Percentiles rank a stretch among this genome's conserved stretches.
Evolutionary conservation across 1,284 basidiomycete genomes (phyloP).

Genomic region (Ustilago shanxiensis): DNA sequence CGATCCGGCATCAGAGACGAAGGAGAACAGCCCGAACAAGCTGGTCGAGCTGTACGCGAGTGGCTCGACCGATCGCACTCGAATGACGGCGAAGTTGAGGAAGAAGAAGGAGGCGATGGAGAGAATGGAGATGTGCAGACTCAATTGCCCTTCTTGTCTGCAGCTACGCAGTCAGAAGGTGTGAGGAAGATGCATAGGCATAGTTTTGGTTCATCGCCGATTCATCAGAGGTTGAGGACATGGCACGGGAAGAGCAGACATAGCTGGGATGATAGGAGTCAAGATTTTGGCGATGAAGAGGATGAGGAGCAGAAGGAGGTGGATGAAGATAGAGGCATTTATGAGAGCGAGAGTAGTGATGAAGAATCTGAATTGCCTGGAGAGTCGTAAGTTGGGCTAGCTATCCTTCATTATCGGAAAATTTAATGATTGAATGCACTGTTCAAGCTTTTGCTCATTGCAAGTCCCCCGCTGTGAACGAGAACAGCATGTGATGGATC

Average conservation of each 20-base stretch:
- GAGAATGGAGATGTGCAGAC: conserved; percentile 2
- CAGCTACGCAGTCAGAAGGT: conserved; percentile 14
- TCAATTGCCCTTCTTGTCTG: conserved; percentile 32
- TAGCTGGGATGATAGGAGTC: conserved; percentile 61
- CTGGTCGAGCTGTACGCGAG: conserved; percentile 22
- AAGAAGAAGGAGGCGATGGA: background rate
- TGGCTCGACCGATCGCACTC: conserved; percentile 36
- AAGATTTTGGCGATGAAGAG: conserved; percentile 70
- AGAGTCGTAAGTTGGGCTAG: background rate
- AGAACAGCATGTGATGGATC: background rate
- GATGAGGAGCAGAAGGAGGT: conserved; percentile 64
- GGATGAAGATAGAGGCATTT: conserved; percentile 22
- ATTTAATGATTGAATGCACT: background rate
- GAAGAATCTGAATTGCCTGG: conserved; percentile 20
- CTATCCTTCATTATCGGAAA: background rate
- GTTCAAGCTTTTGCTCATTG: background rate
- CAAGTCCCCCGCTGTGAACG: background rate
- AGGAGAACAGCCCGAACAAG: conserved; percentile 8
- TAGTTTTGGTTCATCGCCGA: conserved; percentile 30
- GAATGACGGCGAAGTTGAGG: conserved; percentile 5
- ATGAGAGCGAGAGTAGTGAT: conserved; percentile 33
- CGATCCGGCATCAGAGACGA: conserved; percentile 9
- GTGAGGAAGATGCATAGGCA: conserved; percentile 15
- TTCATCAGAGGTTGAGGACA: conserved; percentile 29
- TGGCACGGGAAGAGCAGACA: conserved; percentile 30